phyloP scores from a whole-genome alignment of 306 rosid genomes.

The Trichosanthes truncata region DNA sequence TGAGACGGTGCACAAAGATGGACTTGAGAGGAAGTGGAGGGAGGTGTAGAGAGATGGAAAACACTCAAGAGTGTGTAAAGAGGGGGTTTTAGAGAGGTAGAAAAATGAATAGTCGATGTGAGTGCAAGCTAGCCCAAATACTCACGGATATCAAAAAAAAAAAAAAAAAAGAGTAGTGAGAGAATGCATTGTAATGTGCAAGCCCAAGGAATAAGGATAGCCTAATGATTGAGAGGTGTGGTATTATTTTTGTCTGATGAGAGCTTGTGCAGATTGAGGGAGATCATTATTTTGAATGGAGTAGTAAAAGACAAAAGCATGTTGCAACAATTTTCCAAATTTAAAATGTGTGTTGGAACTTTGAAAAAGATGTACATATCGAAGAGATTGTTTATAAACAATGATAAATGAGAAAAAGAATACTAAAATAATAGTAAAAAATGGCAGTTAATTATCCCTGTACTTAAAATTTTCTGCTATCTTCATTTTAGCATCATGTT shows the following conservation, averaged over 20 bases:
- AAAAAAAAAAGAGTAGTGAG: neutral
- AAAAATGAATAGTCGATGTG: neutral
- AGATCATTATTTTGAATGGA: neutral
- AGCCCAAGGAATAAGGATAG: neutral
- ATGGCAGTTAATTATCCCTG: neutral
- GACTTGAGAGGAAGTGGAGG: neutral
- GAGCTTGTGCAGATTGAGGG: neutral
- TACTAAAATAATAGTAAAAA: neutral
- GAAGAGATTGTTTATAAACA: neutral
- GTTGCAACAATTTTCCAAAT: neutral
- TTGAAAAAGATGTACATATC: neutral
- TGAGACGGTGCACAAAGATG: neutral
- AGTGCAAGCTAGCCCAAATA: neutral
- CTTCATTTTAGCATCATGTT: neutral
- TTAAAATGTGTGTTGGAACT: constrained; percentile 14
- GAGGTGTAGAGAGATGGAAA: neutral
- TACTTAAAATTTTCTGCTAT: neutral
- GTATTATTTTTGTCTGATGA: neutral
- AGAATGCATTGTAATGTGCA: neutral
- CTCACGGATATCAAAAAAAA: no score
- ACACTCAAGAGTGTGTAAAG: neutral
- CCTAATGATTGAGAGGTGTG: neutral
- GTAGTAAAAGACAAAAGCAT: neutral
- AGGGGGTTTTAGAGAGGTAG: neutral
- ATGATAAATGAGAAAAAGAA: neutral